phyloP scores from a whole-genome alignment of 495 filamentous ascomycete genomes.

The Niebla homalea region DNA sequence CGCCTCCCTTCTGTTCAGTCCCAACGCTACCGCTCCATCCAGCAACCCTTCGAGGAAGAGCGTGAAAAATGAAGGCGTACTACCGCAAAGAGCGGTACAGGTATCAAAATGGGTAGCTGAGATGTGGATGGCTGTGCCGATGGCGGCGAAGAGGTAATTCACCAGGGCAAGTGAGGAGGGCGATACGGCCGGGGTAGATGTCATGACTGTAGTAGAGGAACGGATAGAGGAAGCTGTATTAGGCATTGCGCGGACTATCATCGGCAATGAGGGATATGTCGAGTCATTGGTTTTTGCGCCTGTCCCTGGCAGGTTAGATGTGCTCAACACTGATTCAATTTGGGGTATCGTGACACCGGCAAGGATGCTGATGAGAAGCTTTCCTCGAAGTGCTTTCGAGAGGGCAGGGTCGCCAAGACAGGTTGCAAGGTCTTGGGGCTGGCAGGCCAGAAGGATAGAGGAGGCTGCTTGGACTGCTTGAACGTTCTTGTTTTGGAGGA shows the following conservation, averaged over 20 bases:
- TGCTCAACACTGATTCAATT: constrained; percentile 3
- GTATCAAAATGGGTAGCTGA: constrained; percentile 13
- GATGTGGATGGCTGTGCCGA: constrained; percentile 13
- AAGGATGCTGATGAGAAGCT: constrained; percentile 18
- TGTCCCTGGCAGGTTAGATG: background rate
- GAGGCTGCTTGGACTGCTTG: constrained; percentile 15
- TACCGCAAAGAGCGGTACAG: constrained; percentile 17
- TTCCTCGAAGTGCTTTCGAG: constrained; percentile 13
- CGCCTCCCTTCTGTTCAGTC: constrained; percentile 14
- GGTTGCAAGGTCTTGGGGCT: constrained; percentile 13
- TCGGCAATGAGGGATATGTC: constrained; percentile 1
- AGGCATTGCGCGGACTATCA: constrained; percentile 19
- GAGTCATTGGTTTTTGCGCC: background rate
- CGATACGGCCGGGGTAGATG: background rate
- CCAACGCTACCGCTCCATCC: constrained; percentile 17
- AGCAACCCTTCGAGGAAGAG: constrained; percentile 17
- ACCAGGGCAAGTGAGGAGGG: background rate
- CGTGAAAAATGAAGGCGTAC: constrained; percentile 15
- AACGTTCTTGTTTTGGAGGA: constrained; percentile 12
- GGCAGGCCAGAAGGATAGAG: constrained; percentile 16
- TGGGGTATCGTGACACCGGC: constrained; percentile 16
- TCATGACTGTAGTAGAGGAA: constrained; percentile 16
- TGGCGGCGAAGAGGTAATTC: constrained; percentile 24
- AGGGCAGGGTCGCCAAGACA: constrained; percentile 12
- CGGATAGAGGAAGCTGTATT: constrained; percentile 24